phyloP scores from a whole-genome alignment of 305 asterid genomes.

The Ilex paraguariensis region DNA sequence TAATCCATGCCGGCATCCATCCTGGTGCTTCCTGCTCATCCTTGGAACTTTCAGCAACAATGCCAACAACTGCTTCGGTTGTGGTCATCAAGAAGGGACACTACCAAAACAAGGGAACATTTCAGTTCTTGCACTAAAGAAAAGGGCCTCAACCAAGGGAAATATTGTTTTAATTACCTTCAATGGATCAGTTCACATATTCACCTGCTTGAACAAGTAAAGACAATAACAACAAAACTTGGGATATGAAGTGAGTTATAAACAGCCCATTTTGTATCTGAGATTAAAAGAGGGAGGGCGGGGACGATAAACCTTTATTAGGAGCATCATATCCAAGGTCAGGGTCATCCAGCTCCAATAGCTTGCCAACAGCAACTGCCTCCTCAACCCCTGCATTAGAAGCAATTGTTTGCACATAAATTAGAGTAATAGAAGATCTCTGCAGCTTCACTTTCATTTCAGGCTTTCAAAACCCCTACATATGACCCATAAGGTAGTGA shows the following conservation, averaged over 20 bases:
- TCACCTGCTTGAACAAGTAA: neutral
- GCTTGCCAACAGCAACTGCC: slow-evolving; percentile 6
- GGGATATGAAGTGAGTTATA: neutral
- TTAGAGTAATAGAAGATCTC: too few relatives aligned
- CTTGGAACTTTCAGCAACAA: neutral
- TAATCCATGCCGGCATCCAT: slow-evolving; percentile 1
- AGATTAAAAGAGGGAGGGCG: neutral
- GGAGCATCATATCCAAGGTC: slow-evolving; percentile 9
- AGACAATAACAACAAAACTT: neutral
- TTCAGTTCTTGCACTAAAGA: neutral
- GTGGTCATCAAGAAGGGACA: neutral
- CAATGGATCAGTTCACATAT: slow-evolving; percentile 8
- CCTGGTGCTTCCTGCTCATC: neutral
- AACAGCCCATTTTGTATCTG: neutral
- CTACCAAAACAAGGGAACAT: neutral
- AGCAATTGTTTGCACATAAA: slow-evolving; percentile 3
- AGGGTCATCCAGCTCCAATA: slow-evolving; percentile 3
- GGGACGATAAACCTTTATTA: neutral
- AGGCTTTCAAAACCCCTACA: too few relatives aligned
- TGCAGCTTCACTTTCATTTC: too few relatives aligned
- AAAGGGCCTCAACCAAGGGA: slow-evolving; percentile 6
- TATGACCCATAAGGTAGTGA: too few relatives aligned
- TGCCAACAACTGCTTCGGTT: slow-evolving; percentile 1
- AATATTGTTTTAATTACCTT: slow-evolving; percentile 9
- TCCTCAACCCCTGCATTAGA: slow-evolving; percentile 5